These are phyloP conservation scores for Cercophora newfieldiana DNA, from an alignment of 495 filamentous ascomycete species.

Conservation along the genomic window DNA sequence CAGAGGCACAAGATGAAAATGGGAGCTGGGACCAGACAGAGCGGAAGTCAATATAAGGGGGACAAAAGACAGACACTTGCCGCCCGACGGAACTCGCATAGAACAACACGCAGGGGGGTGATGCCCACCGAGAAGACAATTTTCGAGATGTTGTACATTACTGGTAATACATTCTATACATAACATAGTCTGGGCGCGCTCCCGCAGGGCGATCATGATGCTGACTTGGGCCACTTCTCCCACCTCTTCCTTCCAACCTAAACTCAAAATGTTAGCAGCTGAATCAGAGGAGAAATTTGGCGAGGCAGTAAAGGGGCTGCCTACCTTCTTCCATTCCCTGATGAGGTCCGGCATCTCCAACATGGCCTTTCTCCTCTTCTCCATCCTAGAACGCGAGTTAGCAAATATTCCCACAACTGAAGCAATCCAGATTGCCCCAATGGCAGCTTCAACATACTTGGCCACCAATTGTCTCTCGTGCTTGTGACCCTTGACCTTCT, in stretches of 20 bases:
- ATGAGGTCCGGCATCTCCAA: conserved; percentile 88
- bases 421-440: not conserved
- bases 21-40: not conserved
- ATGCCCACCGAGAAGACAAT: not conserved
- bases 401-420: conserved; percentile 3
- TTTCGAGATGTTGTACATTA: conserved; percentile 27
- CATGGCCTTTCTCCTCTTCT: conserved; percentile 89
- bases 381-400: conserved; percentile 58
- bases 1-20: not conserved
- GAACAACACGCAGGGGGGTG: not conserved
- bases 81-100: not conserved
- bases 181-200: not conserved
- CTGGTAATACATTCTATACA: conserved; percentile 31
- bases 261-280: conserved; percentile 20
- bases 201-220: not conserved
- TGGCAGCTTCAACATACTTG: conserved; percentile 50
- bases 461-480: conserved; percentile 85
- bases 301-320: conserved; percentile 23
- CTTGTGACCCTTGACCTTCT: conserved; percentile 89
- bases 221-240: conserved; percentile 83
- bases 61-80: not conserved
- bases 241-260: conserved; percentile 84
- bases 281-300: not conserved
- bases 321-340: conserved; percentile 88
- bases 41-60: not conserved